Evolutionary conservation across 768 basidiomycete genomes (phyloP).

Genomic region (Lactarius sp.): DNA sequence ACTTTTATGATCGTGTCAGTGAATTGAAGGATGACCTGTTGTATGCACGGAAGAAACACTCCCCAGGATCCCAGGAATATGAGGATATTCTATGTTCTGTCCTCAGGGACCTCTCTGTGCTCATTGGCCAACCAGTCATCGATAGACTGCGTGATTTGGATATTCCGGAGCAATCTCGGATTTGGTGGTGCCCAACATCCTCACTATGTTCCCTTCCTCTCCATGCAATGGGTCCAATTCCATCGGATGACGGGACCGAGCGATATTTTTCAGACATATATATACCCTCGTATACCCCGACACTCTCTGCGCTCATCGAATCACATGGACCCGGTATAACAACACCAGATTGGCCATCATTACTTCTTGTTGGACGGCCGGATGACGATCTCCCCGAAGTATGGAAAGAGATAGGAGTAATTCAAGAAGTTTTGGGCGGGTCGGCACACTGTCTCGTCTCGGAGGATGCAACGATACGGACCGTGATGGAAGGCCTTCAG

Average conservation of each 20-base stretch:
- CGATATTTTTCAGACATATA: not conserved
- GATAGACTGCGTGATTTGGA: not conserved
- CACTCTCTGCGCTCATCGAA: not conserved
- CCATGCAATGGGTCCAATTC: not conserved
- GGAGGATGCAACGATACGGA: not conserved
- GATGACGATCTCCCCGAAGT: not conserved
- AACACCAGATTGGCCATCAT: constrained; percentile 12
- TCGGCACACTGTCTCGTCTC: not conserved
- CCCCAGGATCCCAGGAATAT: not conserved
- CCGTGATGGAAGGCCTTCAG: not conserved
- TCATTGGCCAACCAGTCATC: not conserved
- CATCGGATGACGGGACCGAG: not conserved
- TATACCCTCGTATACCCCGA: not conserved
- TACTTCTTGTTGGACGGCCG: not conserved
- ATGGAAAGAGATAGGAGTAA: not conserved
- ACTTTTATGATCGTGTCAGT: not conserved
- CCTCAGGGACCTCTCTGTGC: not conserved
- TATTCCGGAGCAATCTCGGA: not conserved
- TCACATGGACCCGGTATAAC: constrained; percentile 26
- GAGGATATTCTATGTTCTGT: not conserved
- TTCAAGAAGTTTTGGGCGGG: not conserved
- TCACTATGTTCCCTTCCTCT: not conserved
- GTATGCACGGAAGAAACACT: not conserved
- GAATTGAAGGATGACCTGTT: not conserved
- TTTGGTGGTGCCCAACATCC: constrained; percentile 4